Evolutionary conservation across 495 filamentous ascomycete genomes (phyloP), one percentile per base, ranked within the genome.

Genomic region (Xylaria scruposa): DNA sequence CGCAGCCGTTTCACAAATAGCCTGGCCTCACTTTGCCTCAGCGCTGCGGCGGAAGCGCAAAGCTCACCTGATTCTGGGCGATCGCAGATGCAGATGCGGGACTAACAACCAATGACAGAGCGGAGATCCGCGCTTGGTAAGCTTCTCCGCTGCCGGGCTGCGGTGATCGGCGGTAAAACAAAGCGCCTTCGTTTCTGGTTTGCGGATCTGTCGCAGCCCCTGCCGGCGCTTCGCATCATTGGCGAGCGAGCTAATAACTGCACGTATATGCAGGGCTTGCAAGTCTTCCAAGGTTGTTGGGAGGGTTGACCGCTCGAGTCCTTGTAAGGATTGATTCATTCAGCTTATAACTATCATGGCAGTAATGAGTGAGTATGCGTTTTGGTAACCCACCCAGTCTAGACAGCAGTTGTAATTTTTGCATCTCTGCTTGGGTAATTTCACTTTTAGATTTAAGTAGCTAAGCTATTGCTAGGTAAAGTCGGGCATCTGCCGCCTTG

Each of bases 171-270:
- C 56, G 51, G 62, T 67, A 68, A 75, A 75, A 72, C 71, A 64
- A 59, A 67, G 65, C 59, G 68, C 71, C 67, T 71, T 69, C 47
- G 75, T 76, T 76, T 76, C 72, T 67, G 72, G 61, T 72, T 66
- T 64, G 75, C 70, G 70, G 74, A 76, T 76, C 72, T 76, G 74
- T 76, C 64, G 58, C 74, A 76, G 70, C 54, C 51, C 54, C 66
- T 68, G 33, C 29, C 13, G 59, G 29, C 68, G 54, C 58, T 62
- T 21, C 58, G 53, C 60, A 63, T 63, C 60, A 63, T 63, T 63
- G 60, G 60, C 38, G 24, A 38, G 58, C 58, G 29, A 59, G 29
- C 13, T 9, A 3, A 5, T 54, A 54, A 10, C 21, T 26, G 21
- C 10, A 53, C 21, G 49, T 53, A 4, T 8, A 53, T 21, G 21